phyloP scores from a whole-genome alignment of 2,329 filamentous ascomycete genomes.

The Penicillium sp. region DNA sequence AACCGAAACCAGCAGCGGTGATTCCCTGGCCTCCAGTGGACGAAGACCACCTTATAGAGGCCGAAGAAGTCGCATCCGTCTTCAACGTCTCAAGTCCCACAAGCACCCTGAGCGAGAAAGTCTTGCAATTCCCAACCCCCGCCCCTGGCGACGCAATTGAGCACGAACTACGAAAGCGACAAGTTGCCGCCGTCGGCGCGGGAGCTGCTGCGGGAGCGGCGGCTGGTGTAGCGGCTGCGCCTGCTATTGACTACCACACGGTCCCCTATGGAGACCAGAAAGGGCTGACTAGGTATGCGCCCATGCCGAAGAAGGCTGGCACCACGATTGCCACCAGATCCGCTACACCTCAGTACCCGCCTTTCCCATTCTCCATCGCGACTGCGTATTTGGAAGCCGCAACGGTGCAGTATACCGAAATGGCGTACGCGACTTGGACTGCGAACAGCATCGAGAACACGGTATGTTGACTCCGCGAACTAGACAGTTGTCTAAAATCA shows the following conservation, averaged over 20 bases:
- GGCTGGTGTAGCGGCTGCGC: neutral
- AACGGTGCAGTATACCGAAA: conserved; percentile 53
- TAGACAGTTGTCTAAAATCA: conserved; percentile 7
- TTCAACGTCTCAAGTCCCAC: conserved; percentile 3
- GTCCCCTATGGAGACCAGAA: conserved; percentile 58
- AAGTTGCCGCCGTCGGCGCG: conserved; percentile 24
- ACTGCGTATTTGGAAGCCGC: conserved; percentile 51
- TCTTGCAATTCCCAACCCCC: conserved; percentile 32
- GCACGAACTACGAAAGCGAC: conserved; percentile 34
- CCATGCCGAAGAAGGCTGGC: conserved; percentile 61
- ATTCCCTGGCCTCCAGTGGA: conserved; percentile 7
- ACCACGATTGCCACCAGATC: conserved; percentile 60
- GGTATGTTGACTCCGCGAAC: conserved; percentile 45
- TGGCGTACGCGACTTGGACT: conserved; percentile 53
- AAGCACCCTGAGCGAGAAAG: conserved; percentile 27
- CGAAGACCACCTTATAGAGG: conserved; percentile 10
- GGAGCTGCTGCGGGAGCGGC: neutral
- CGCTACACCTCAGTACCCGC: conserved; percentile 55
- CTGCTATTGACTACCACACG: conserved; percentile 29
- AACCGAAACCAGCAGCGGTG: conserved; percentile 6
- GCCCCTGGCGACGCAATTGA: conserved; percentile 24
- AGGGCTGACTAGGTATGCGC: conserved; percentile 61
- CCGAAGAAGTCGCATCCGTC: neutral
- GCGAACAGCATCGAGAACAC: conserved; percentile 59
- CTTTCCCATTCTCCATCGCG: conserved; percentile 57